A percentile compares a stretch with the other conserved stretches of the same genome.
These are phyloP conservation scores for Psilocybe cyanescens DNA, from an alignment of 768 basidiomycete species.

Conservation along the genomic window DNA sequence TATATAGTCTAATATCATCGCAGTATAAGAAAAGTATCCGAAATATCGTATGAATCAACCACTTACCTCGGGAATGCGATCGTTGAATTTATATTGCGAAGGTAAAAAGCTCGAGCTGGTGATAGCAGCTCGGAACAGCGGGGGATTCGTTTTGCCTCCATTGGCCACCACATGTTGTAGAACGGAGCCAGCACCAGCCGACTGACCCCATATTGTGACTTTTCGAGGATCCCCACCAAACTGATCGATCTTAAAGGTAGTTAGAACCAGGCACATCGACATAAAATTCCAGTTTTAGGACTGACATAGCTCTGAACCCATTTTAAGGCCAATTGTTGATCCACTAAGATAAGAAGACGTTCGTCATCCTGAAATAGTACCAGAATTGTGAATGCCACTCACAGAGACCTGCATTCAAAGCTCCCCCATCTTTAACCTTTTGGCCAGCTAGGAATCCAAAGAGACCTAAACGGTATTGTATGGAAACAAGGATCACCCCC, in stretches of 20 bases:
- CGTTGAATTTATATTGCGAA: constrained; percentile 48
- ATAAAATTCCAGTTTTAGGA: neutral
- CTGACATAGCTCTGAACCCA: constrained; percentile 47
- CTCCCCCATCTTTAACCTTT: constrained; percentile 44
- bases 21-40: neutral
- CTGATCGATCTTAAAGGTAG: constrained; percentile 33
- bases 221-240: constrained; percentile 44
- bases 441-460: constrained; percentile 51
- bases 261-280: neutral
- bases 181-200: constrained; percentile 53
- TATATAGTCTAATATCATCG: constrained; percentile 7
- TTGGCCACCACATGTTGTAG: constrained; percentile 54
- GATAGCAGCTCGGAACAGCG: constrained; percentile 47
- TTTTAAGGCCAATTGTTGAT: constrained; percentile 44
- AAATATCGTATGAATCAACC: neutral
- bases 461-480: constrained; percentile 47
- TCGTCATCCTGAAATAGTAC: neutral
- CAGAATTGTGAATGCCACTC: constrained; percentile 14
- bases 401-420: constrained; percentile 53
- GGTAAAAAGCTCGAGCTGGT: constrained; percentile 49
- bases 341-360: constrained; percentile 29
- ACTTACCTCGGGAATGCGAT: constrained; percentile 43
- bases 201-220: constrained; percentile 49
- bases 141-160: constrained; percentile 45
- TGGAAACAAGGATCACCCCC: constrained; percentile 38